Evolutionary conservation across 352 stramenopile genomes (phyloP).

Genomic region (Thalassiosira livingstoniorum): DNA sequence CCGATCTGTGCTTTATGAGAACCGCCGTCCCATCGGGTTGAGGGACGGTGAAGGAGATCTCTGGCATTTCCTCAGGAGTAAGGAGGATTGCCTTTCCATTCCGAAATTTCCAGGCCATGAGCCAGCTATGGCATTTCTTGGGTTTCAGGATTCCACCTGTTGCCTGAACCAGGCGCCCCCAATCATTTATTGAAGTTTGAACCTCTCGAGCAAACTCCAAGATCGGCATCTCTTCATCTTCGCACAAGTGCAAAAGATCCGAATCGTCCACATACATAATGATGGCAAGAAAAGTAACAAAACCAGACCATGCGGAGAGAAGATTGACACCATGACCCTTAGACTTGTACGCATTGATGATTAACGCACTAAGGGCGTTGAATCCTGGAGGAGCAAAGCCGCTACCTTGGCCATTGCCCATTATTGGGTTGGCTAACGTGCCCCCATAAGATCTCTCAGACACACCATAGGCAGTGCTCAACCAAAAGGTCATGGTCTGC

Average conservation of each 20-base stretch:
- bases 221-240: neutral
- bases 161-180: constrained; percentile 13
- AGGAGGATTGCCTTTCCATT: constrained; percentile 13
- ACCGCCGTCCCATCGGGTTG: constrained; percentile 16
- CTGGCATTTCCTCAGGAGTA: neutral
- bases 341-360: no score
- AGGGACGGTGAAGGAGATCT: constrained; percentile 17
- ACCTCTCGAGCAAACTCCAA: neutral
- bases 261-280: constrained; percentile 26
- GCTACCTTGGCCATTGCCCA: no score
- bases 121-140: constrained; percentile 25
- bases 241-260: constrained; percentile 13
- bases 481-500: no score
- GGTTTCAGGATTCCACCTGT: constrained; percentile 34
- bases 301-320: no score
- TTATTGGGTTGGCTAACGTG: no score
- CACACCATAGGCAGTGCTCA: no score
- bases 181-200: neutral
- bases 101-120: constrained; percentile 24
- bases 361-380: no score
- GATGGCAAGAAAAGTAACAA: no score
- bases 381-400: no score
- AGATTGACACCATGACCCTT: no score
- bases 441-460: no score
- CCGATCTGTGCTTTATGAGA: constrained; percentile 17